Evolutionary conservation across 805 yeast genomes (phyloP).

Genomic region (Starmerella kuoi): DNA sequence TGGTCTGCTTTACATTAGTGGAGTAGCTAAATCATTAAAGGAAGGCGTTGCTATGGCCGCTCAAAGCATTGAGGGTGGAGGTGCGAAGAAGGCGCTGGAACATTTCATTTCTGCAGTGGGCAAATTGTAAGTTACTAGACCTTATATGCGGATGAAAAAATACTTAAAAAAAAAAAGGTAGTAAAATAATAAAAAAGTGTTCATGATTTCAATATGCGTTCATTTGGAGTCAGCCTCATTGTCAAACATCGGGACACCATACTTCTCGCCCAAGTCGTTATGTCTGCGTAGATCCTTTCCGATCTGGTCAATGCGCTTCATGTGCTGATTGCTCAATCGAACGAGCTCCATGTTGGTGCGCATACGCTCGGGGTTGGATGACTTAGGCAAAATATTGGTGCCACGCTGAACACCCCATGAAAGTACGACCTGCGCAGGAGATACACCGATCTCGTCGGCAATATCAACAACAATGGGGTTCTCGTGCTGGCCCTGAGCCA

Average conservation of each 20-base stretch:
- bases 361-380: constrained; percentile 51
- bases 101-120: constrained; percentile 5
- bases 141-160: not conserved
- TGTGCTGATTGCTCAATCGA: constrained; percentile 33
- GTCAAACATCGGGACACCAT: constrained; percentile 17
- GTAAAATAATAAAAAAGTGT: too few species aligned
- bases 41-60: constrained; percentile 69
- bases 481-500: constrained; percentile 30
- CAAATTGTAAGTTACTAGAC: not conserved
- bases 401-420: constrained; percentile 32
- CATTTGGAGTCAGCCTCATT: constrained; percentile 15
- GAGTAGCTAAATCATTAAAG: constrained; percentile 51
- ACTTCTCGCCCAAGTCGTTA: constrained; percentile 14
- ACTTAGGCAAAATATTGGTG: constrained; percentile 51
- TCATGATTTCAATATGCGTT: too few species aligned
- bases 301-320: constrained; percentile 22
- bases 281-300: constrained; percentile 13
- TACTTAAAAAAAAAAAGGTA: not conserved
- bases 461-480: constrained; percentile 42
- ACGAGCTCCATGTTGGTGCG: constrained; percentile 31
- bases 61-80: constrained; percentile 52
- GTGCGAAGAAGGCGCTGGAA: constrained; percentile 49
- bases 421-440: constrained; percentile 31
- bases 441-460: constrained; percentile 40
- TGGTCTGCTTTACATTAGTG: constrained; percentile 71